phyloP scores from a whole-genome alignment of 306 rosid species.

The Vigna radiata region DNA sequence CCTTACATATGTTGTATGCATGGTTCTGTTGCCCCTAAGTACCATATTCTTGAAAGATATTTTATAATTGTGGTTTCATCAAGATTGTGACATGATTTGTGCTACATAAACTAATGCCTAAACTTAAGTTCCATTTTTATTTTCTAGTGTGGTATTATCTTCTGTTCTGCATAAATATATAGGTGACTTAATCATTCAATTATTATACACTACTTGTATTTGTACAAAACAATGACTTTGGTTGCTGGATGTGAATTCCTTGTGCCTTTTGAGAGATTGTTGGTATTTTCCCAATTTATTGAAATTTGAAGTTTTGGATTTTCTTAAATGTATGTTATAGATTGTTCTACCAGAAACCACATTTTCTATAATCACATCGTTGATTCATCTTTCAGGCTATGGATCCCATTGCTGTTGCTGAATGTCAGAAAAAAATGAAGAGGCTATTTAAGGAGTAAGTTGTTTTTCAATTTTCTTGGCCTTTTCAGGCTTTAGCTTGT shows the following conservation, averaged over 20 bases:
- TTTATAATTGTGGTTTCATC: background rate
- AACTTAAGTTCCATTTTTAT: background rate
- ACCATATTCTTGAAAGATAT: background rate
- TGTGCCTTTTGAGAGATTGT: background rate
- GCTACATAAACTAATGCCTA: background rate
- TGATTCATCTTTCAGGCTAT: conserved; percentile 35
- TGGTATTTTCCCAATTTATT: background rate
- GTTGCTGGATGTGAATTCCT: background rate
- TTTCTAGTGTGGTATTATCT: background rate
- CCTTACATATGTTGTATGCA: background rate
- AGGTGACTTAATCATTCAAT: background rate
- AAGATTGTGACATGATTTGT: background rate
- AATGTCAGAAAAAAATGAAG: conserved; percentile 42
- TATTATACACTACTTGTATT: background rate
- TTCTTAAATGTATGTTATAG: background rate
- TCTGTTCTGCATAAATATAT: background rate
- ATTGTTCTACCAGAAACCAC: conserved; percentile 18
- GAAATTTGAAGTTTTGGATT: background rate
- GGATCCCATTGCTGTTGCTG: conserved; percentile 41
- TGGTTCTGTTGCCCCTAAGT: background rate
- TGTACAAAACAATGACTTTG: background rate
- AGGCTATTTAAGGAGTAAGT: conserved; percentile 49
- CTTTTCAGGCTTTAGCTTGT: background rate
- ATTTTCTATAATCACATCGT: conserved; percentile 16
- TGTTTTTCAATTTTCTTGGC: conserved; percentile 18